Percentiles rank a stretch among this genome's conserved stretches.
These are phyloP conservation scores for Monilinia aucupariae DNA, from an alignment of 2,329 filamentous ascomycete genomes.

Conservation along the genomic window DNA sequence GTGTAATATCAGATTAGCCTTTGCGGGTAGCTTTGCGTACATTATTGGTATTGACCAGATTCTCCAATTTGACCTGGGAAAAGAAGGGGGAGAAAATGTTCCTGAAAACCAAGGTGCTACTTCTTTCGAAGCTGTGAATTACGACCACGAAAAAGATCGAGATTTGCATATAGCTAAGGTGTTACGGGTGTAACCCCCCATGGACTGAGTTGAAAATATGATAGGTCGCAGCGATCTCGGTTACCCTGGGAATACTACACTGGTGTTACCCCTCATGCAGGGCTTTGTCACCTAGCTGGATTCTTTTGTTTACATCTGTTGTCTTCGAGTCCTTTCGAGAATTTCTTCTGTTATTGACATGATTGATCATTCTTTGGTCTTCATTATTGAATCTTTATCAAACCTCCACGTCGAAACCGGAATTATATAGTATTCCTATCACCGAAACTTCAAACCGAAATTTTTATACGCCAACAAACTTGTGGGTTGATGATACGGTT, in stretches of 20 bases:
- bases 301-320: conserved; percentile 13
- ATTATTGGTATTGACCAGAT: neutral
- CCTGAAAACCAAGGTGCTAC: too few species aligned
- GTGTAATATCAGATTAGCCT: neutral
- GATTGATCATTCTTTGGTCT: neutral
- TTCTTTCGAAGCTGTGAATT: too few species aligned
- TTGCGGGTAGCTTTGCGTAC: neutral
- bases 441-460: neutral
- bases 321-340: neutral
- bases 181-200: neutral
- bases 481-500: neutral
- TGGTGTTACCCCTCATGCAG: conserved; percentile 4
- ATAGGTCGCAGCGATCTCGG: neutral
- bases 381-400: neutral
- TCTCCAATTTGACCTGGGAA: neutral
- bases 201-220: neutral
- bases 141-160: neutral
- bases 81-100: too few species aligned
- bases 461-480: neutral
- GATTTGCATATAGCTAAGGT: neutral
- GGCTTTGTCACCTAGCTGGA: conserved; percentile 3
- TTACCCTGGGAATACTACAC: neutral
- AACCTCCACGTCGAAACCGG: neutral
- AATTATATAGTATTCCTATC: neutral
- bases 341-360: neutral